Percentiles rank a stretch among this genome's conserved stretches.
Evolutionary conservation across 1,139 yeast genomes (phyloP).

Genomic region (Geotrichum histeridarum): DNA sequence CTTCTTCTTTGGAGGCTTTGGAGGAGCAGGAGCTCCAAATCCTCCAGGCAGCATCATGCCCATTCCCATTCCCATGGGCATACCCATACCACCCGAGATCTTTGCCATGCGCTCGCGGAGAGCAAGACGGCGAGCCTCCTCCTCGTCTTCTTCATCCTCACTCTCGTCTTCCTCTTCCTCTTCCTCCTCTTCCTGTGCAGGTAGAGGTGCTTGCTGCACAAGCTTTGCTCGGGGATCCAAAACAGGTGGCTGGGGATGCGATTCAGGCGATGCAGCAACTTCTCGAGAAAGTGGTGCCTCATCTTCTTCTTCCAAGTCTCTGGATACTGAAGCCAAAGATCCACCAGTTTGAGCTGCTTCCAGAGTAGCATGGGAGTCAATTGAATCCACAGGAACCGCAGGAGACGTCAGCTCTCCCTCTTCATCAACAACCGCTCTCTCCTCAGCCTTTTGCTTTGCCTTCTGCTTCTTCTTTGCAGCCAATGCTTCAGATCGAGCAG

Average conservation of each 20-base stretch:
- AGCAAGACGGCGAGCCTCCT: slow-evolving; percentile 71
- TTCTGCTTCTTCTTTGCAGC: slow-evolving; percentile 55
- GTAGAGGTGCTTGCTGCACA: no score
- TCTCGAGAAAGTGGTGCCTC: no score
- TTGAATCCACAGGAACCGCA: neutral
- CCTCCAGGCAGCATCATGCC: slow-evolving; percentile 25
- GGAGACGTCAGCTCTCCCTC: neutral
- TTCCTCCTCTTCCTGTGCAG: slow-evolving; percentile 28
- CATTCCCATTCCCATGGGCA: slow-evolving; percentile 46
- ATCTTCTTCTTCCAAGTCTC: neutral
- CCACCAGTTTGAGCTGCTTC: slow-evolving; percentile 10
- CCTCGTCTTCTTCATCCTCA: slow-evolving; percentile 58
- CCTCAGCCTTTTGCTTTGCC: slow-evolving; percentile 21
- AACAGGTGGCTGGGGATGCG: no score
- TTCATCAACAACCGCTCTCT: neutral
- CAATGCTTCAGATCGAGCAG: slow-evolving; percentile 65
- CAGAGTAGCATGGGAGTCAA: neutral
- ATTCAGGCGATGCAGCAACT: no score
- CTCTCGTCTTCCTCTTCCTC: slow-evolving; percentile 43
- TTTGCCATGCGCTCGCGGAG: slow-evolving; percentile 94
- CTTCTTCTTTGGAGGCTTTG: slow-evolving; percentile 22
- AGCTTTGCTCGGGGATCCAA: no score
- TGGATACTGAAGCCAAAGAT: neutral
- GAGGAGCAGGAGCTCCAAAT: slow-evolving; percentile 19
- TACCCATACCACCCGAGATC: slow-evolving; percentile 84